A percentile compares a stretch with the other conserved stretches of the same genome.
phyloP scores from a whole-genome alignment of 1,139 yeast species.

The Ogataea hybrid region DNA sequence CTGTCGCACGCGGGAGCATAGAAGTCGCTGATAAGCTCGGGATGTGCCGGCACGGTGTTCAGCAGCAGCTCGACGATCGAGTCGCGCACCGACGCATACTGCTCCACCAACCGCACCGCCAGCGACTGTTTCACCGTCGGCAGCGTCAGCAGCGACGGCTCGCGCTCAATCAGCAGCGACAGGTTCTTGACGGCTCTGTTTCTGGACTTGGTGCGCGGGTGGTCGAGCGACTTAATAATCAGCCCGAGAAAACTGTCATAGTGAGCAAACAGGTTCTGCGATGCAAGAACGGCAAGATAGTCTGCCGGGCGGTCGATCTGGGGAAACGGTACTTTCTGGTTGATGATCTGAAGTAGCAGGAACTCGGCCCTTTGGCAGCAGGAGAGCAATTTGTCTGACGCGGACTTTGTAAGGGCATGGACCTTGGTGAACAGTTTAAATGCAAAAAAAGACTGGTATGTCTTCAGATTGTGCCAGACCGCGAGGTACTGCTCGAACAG shows the following conservation, averaged over 20 bases:
- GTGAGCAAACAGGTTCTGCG: slow-evolving; percentile 34
- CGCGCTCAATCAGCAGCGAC: slow-evolving; percentile 49
- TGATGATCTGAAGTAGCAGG: slow-evolving; percentile 3
- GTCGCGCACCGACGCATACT: slow-evolving; percentile 71
- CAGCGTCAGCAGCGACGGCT: slow-evolving; percentile 47
- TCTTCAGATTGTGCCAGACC: slow-evolving; percentile 8
- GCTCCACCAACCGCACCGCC: slow-evolving; percentile 50
- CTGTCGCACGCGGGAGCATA: slow-evolving; percentile 50
- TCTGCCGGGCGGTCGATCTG: neutral
- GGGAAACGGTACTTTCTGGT: slow-evolving; percentile 2
- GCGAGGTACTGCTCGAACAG: slow-evolving; percentile 10
- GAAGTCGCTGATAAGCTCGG: slow-evolving; percentile 46
- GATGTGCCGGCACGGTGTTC: slow-evolving; percentile 45
- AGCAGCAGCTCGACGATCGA: slow-evolving; percentile 69
- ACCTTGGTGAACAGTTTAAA: slow-evolving; percentile 10
- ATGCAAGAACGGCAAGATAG: slow-evolving; percentile 12
- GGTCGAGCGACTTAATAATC: slow-evolving; percentile 47
- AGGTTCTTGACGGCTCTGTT: slow-evolving; percentile 64
- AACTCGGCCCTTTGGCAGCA: slow-evolving; percentile 2
- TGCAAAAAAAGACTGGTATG: slow-evolving; percentile 9
- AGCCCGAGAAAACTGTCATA: slow-evolving; percentile 55
- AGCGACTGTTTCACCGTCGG: slow-evolving; percentile 53
- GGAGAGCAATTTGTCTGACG: slow-evolving; percentile 1
- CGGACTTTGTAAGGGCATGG: slow-evolving; percentile 4
- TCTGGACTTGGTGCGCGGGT: slow-evolving; percentile 57